Evolutionary conservation across 2,329 filamentous ascomycete genomes (phyloP), one percentile per base, ranked within the genome.

Genomic region (Whalleya microplaca): DNA sequence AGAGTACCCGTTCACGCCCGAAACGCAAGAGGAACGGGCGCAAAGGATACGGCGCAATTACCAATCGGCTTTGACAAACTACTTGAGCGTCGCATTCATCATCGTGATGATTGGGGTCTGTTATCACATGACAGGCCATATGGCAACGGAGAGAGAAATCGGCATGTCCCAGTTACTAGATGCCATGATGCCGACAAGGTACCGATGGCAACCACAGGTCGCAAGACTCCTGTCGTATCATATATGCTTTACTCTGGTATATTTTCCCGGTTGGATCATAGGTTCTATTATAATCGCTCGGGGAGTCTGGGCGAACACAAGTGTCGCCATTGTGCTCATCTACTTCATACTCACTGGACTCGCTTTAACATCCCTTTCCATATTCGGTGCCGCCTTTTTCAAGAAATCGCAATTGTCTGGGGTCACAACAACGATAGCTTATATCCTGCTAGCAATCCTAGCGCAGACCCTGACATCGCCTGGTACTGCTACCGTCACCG

Each of bases 101-200:
- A 84, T 92, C 48, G 89, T 87, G 19, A 82, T 95, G 52, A 86
- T 95, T 45, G 91, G 91, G 52, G 84, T 96, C 21, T 88, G 88
- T 40, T 97, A 96, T 71, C 92, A 97, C 67, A 79, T 96, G 54
- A 91, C 91, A 0, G 93, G 93, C 8, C 86, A 93, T 66, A 88
- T 96, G 71, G 92, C 93, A 7, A 86, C 87, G 1, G 93, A 97
- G 74, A 81, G 93, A 53, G 93, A 97, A 76, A 80, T 86, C 16
- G 93, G 92, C 55, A 95, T 96, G 83, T 91, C 91, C 3, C 90
- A 92, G 61, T 79, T 97, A 23, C 85, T 97, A 43, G 93, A 97
- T 73, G 89, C 91, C 52, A 96, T 96, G 91, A 93, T 95, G 80
- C 89, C 91, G 0, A 90, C 90, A 53, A 81, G 82, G 52, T 81